These are phyloP conservation scores for Astrothelium macrocarpum DNA, from an alignment of 495 filamentous ascomycete genomes.

Conservation along the genomic window DNA sequence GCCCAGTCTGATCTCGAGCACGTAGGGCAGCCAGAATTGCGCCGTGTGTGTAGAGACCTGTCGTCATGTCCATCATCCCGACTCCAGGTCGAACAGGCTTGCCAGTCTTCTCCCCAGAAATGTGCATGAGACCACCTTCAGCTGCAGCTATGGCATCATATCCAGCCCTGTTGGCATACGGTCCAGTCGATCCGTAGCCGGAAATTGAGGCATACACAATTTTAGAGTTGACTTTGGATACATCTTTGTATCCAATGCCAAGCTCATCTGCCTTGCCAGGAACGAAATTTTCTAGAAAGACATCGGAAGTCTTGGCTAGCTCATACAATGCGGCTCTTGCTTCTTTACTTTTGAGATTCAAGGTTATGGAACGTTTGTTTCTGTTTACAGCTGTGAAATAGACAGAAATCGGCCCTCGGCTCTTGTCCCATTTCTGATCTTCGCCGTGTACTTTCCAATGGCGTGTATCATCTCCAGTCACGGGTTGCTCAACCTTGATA, in stretches of 20 bases:
- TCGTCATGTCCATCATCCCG: constrained; percentile 30
- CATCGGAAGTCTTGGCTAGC: constrained; percentile 24
- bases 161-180: constrained; percentile 26
- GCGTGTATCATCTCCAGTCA: constrained; percentile 22
- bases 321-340: constrained; percentile 16
- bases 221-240: constrained; percentile 22
- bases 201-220: constrained; percentile 30
- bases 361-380: constrained; percentile 22
- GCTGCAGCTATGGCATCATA: constrained; percentile 27
- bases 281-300: constrained; percentile 32
- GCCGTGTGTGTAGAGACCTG: constrained; percentile 30
- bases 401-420: constrained; percentile 18
- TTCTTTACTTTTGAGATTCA: constrained; percentile 21
- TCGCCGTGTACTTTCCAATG: constrained; percentile 20
- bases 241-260: constrained; percentile 22
- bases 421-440: constrained; percentile 16
- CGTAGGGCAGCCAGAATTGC: constrained; percentile 26
- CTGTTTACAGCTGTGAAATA: constrained; percentile 25
- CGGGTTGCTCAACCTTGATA: constrained; percentile 29
- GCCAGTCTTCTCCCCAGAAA: constrained; percentile 28
- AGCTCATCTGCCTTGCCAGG: constrained; percentile 27
- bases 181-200: constrained; percentile 28
- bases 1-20: constrained; percentile 25
- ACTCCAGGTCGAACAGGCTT: constrained; percentile 28
- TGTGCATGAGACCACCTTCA: constrained; percentile 32